Evolutionary conservation across 805 yeast species (phyloP), one percentile per base, ranked within the genome.

Genomic region (Saccharomyces paradoxus): DNA sequence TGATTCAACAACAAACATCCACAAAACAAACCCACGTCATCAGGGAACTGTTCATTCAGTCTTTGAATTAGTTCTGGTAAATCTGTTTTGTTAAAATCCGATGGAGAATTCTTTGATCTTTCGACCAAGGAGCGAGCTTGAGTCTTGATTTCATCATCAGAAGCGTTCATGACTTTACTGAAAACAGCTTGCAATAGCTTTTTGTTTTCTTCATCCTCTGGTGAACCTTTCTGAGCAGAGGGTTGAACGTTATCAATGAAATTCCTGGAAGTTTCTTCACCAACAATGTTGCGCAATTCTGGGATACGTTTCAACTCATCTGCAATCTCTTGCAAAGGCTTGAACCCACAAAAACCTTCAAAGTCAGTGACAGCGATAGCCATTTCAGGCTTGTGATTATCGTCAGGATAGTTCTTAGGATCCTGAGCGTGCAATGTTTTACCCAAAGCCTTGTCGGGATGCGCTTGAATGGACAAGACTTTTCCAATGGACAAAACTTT

Each of bases 311-410:
- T 67, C 64, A 94, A 78, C 58, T 88, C 83, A 48, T 75, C 75
- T 50, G 84, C 84, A 61, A 94, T 80, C 72, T 90, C 86, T 37
- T 76, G 78, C 65, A 91, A 80, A 22, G 99, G 99, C 69, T 94
- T 86, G 77, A 94, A 94, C 0, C 99, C 99, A 73, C 99, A 94
- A 74, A 94, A 92, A 0, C 97, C 98, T 76, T 94, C 98, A 65
- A 94, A 94, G 57, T 82, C 88, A 24, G 98, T 91, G 53, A 94
- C 84, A 8, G 99, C 99, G 66, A 94, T 82, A 51, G 99, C 98
- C 99, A 94, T 94, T 73, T 94, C 99, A n/a, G 99, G 99, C 77
- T 94, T 94, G 74, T 94, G 99, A 76, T 94, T 94, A 70, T 86
- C 96, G 74, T 94, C 99, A 3, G 98, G 98, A 71, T 94, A 94